Evolutionary conservation across 2,329 filamentous ascomycete genomes (phyloP).

Genomic region (Camillea tinctor): DNA sequence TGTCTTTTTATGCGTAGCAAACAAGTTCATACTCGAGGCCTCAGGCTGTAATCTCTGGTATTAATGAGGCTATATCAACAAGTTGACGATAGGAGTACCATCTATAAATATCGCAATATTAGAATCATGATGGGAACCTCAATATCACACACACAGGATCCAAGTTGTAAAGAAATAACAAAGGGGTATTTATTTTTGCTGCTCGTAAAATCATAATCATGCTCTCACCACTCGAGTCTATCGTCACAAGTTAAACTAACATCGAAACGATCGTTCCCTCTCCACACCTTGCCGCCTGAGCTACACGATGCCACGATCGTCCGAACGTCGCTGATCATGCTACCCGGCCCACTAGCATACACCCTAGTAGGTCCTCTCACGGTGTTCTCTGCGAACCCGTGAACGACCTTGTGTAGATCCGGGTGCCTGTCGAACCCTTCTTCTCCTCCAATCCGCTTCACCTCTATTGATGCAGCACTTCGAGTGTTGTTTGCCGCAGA

Average conservation of each 20-base stretch:
- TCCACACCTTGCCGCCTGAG: slow-evolving; percentile 54
- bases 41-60: no score
- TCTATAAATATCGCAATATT: no score
- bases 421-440: slow-evolving; percentile 40
- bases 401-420: slow-evolving; percentile 45
- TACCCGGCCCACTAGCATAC: slow-evolving; percentile 58
- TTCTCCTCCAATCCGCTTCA: slow-evolving; percentile 30
- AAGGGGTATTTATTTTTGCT: no score
- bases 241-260: slow-evolving; percentile 60
- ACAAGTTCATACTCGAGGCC: no score
- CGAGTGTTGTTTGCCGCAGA: slow-evolving; percentile 20
- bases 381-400: slow-evolving; percentile 47
- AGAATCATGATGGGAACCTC: no score
- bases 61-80: no score
- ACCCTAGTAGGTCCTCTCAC: slow-evolving; percentile 52
- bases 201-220: no score
- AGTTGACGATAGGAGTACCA: no score
- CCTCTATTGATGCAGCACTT: slow-evolving; percentile 19
- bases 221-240: slow-evolving; percentile 51
- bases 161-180: no score
- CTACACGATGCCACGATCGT: slow-evolving; percentile 53
- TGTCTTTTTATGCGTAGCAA: no score
- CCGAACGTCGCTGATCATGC: slow-evolving; percentile 59
- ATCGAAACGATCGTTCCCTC: slow-evolving; percentile 53
- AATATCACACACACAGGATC: no score